Conservation (phyloP, 306 rosid genomes). For the Spatholobus suberectus region DNA sequence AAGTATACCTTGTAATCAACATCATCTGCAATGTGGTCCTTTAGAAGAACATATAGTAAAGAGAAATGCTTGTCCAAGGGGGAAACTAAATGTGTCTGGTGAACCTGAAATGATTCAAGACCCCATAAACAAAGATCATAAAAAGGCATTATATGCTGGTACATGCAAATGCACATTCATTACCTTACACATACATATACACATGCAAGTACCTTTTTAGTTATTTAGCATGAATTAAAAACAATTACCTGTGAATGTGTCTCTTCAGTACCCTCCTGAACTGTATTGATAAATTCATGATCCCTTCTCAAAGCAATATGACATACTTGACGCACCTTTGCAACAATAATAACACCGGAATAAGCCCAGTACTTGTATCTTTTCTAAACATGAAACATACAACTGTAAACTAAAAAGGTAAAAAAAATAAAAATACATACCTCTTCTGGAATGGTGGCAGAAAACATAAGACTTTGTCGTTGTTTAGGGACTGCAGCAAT, state of each 20-base stretch:
- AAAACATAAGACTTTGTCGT: slow-evolving; percentile 89
- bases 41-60: slow-evolving; percentile 67
- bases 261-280: slow-evolving; percentile 86
- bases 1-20: slow-evolving; percentile 84
- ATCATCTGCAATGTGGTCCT: slow-evolving; percentile 90
- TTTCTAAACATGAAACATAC: slow-evolving; percentile 5
- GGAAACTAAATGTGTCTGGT: slow-evolving; percentile 77
- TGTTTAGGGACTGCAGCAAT: slow-evolving; percentile 89
- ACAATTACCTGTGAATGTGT: slow-evolving; percentile 83
- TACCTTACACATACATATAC: not conserved
- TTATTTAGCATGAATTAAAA: slow-evolving; percentile 1
- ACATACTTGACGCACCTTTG: slow-evolving; percentile 94
- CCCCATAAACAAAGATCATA: slow-evolving; percentile 29
- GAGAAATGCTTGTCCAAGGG: slow-evolving; percentile 84
- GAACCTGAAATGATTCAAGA: slow-evolving; percentile 73
- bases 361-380: not conserved
- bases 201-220: not conserved
- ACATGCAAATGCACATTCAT: not conserved
- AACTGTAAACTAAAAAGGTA: slow-evolving; percentile 1
- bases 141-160: not conserved
- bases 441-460: slow-evolving; percentile 96
- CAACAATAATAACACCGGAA: slow-evolving; percentile 32
- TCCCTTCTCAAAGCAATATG: slow-evolving; percentile 91
- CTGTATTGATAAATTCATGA: slow-evolving; percentile 87
- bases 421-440: slow-evolving; percentile 41